These are phyloP conservation scores for Hanseniaspora lachancei DNA, from an alignment of 805 yeast species.

Conservation along the genomic window DNA sequence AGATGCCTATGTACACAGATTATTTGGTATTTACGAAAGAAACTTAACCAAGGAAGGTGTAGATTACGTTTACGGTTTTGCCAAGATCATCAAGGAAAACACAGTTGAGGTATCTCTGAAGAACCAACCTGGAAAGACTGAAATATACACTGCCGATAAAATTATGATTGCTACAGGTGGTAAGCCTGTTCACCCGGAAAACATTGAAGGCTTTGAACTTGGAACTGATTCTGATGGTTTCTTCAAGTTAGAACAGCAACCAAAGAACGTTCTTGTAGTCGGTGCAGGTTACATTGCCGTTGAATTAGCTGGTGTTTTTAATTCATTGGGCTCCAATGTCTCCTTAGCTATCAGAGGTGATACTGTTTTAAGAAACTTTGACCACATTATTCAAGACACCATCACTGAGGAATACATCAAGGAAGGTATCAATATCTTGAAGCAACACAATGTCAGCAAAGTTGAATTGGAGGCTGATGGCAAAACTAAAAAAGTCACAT, in stretches of 20 bases:
- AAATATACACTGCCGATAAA: slow-evolving; percentile 58
- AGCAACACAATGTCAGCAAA: slow-evolving; percentile 39
- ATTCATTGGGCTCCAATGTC: slow-evolving; percentile 74
- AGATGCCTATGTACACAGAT: slow-evolving; percentile 76
- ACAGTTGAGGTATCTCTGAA: slow-evolving; percentile 63
- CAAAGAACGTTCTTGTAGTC: slow-evolving; percentile 82
- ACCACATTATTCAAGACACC: slow-evolving; percentile 61
- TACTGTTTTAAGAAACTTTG: slow-evolving; percentile 79
- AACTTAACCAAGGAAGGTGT: slow-evolving; percentile 83
- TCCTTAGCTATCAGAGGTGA: slow-evolving; percentile 84
- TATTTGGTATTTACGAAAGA: slow-evolving; percentile 86
- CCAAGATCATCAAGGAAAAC: slow-evolving; percentile 56
- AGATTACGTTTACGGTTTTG: slow-evolving; percentile 76
- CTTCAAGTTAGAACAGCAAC: slow-evolving; percentile 67
- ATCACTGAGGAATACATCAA: slow-evolving; percentile 69
- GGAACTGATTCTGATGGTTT: slow-evolving; percentile 89
- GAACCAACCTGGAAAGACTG: slow-evolving; percentile 42
- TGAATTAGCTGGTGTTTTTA: slow-evolving; percentile 89
- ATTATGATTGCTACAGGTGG: slow-evolving; percentile 92
- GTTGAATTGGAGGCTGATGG: slow-evolving; percentile 33
- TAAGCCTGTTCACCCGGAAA: slow-evolving; percentile 50
- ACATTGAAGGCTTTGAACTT: slow-evolving; percentile 64
- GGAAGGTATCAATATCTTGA: slow-evolving; percentile 72
- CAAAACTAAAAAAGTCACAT: slow-evolving; percentile 36
- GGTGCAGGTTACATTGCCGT: slow-evolving; percentile 98